Base-by-base conservation (phyloP, 2,329 filamentous ascomycete genomes). In the Calonectria crousiana region DNA sequence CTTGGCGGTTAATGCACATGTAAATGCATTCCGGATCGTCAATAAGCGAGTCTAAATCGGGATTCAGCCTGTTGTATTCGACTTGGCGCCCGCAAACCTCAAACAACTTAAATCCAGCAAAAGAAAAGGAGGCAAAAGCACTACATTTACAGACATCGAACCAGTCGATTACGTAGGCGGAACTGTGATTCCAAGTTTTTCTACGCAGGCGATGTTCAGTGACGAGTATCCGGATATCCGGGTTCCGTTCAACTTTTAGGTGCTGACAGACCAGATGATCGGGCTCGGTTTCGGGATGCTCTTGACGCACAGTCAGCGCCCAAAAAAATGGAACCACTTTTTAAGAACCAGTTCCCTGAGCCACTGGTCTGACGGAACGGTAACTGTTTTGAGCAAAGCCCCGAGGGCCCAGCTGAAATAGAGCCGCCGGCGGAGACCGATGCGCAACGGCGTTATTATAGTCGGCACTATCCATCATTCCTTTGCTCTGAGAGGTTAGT, bases 361-460 rank as follows among this genome's bases (percentile, higher is more conserved):
- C 51, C 26, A 67, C 53, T 47, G 71, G 69, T 66, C 70, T 36
- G 47, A 20, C 78, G 74, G 77, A 73, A 74, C 58, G 75, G 58
- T 74, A 34, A 51, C 78, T 74, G 66, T 67, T 80, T 79, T 72
- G 56, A 77, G 77, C 44, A 52, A 76, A 71, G 73, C 60, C 44
- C 53, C 49, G 68, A 60, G 73, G 69, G 53, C 58, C 51, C 49
- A 58, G 73, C 72, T 71, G 28, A 38, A 67, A 41, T 56, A 32
- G 41, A 56, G 58, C 38, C 23, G 26, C 62, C 53, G 65, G 70
- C 62, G 66, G 36, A 56, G 53, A 67, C 71, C 71, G 32, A 51
- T 62, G 47, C 66, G 36, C 23, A 38, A 9, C 47, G 32, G 41
- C n/a, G 38, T 47, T 64, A 47, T 47, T 44, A 26, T 32, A 36